A percentile compares a stretch with the other conserved stretches of the same genome.
Evolutionary conservation across 1,284 basidiomycete genomes (phyloP).

Genomic region (Ceratobasidium sp.): DNA sequence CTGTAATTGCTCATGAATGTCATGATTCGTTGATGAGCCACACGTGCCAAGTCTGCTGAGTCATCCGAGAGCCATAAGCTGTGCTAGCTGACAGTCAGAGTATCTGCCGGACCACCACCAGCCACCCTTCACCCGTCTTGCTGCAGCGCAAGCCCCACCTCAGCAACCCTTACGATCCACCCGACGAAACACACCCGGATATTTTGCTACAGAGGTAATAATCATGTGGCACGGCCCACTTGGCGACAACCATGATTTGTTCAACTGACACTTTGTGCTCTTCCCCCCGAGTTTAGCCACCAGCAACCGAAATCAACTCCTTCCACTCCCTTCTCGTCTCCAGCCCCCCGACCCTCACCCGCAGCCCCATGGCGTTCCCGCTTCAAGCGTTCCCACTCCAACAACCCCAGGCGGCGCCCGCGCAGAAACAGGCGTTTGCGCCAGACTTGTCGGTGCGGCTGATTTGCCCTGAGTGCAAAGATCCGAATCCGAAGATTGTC

Average conservation of each 20-base stretch:
- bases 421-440: constrained; percentile 70
- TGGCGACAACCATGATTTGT: constrained; percentile 11
- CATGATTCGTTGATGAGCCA: constrained; percentile 17
- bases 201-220: constrained; percentile 30
- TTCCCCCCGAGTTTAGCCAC: constrained; percentile 15
- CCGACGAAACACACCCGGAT: background rate
- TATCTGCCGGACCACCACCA: constrained; percentile 40
- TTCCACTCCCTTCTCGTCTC: background rate
- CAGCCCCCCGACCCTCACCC: constrained; percentile 1
- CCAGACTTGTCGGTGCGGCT: constrained; percentile 85
- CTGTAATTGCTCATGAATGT: constrained; percentile 8
- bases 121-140: constrained; percentile 12
- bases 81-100: background rate
- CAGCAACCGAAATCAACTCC: background rate
- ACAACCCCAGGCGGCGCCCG: constrained; percentile 63
- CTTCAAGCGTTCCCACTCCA: constrained; percentile 61
- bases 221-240: constrained; percentile 20
- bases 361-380: constrained; percentile 16
- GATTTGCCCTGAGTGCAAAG: constrained; percentile 93
- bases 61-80: background rate
- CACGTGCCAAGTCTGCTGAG: background rate
- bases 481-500: constrained; percentile 90
- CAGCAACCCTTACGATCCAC: background rate
- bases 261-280: constrained; percentile 14
- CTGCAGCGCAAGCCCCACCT: background rate